Base-by-base conservation (phyloP, 768 basidiomycete species). In the Leccinum obscurum region DNA sequence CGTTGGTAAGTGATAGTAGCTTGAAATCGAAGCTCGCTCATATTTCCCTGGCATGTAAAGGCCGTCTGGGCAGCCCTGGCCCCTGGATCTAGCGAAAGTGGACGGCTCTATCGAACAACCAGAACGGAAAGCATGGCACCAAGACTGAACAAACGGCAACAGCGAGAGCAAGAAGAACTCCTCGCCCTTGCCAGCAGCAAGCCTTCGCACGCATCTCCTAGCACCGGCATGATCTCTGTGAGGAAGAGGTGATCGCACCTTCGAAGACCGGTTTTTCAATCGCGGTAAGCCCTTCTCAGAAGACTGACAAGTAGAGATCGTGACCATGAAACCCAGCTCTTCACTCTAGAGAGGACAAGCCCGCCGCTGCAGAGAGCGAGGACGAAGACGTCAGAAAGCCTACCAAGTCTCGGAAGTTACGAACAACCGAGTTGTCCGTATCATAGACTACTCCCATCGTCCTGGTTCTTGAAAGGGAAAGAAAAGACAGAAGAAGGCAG, bases 121-220 rank as follows among this genome's bases (percentile, higher is more conserved):
- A 34, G 32, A 34, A 11, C 15, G 48, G 41, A 51, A 39, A 41
- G 54, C 6, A 92, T 90, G 90, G 80, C 89, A 58, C 85, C 89
- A 22, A 81, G 89, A 62, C 75, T 89, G 41, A 95, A 85, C 75
- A 95, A 93, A 75, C 82, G 94, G 52, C 93, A 94, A 72, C 91
- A 95, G 68, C 78, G 93, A 51, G 92, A 93, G 68, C 80, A 86
- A 24, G 92, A 94, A 60, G 92, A 95, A 64, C 83, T 95, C 2
- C 80, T 84, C 37, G 81, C 84, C 1, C 79, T 88, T 41, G 67
- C 75, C 2, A 67, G 75, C 14, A 71, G 65, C 5, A 69, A 64
- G 20, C 73, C 70, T 0, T 56, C 63, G 3, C 37, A 56, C 1
- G 59, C 56, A 9, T 26, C 63, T 11, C 56, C 52, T 15, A 54